Evolutionary conservation across 2,329 filamentous ascomycete species (phyloP), one percentile per base, ranked within the genome.

Genomic region (Beauveria medogensis): DNA sequence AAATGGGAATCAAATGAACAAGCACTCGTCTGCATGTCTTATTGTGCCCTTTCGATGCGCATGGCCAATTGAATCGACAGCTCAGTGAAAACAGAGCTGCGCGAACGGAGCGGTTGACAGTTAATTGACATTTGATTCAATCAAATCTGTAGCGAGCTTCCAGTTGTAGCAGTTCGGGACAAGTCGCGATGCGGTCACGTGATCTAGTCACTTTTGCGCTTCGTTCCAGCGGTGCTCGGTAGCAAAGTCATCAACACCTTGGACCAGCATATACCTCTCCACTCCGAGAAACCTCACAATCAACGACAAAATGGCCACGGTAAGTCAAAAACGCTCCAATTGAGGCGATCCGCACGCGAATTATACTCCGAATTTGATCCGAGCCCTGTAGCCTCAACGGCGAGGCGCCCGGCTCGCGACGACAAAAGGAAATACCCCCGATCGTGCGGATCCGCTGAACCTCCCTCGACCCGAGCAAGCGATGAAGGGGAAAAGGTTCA

Each of bases 291-390:
- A 75, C 71, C 70, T 73, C 73, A 75, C 72, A 75, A 74, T 52
- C 71, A 80, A 71, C 73, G 71, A 77, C 80, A 86, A 79, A 81
- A 88, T 88, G 85, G 84, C 84, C 76, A 81, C 82, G 81, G 85
- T 88, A 84, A 82, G 85, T 86, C 52, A 61, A 70, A 60, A 55
- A 67, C 65, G 64, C 58, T 61, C 65, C 66, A 69, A 72, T 72
- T 71, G 67, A 64, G 59, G 63, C 59, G 46, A 59, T 51, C 44
- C 55, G 41, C 41, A 61, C 18, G 30, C 34, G 37, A 64, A 50
- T 34, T 50, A 6, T n/a, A 12, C 40, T 43, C 44, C 51, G 58
- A 60, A 48, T 7, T 22, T 6, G 50, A 30, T 40, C 43, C 47
- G 52, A 47, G 34, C 55, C 22, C 56, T 46, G 51, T 60, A 60